Evolutionary conservation across 2,329 filamentous ascomycete species (phyloP).

Genomic region (Aspergillus melleus): DNA sequence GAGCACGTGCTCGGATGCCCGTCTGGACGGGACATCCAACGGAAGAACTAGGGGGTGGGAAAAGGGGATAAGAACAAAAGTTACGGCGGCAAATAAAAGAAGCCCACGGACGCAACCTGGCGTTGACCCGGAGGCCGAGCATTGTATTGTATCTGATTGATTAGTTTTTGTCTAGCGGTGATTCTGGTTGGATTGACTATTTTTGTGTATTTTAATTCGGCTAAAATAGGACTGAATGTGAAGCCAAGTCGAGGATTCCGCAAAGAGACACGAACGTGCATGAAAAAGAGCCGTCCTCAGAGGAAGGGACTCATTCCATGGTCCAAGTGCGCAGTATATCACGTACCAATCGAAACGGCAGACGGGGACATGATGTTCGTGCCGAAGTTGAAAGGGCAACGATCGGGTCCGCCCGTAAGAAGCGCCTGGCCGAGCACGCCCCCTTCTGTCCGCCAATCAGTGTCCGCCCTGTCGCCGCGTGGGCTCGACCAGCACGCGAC

Average conservation of each 20-base stretch:
- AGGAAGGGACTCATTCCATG: not conserved
- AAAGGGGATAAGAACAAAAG: not conserved
- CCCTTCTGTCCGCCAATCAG: conserved; percentile 28
- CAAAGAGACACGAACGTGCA: not conserved
- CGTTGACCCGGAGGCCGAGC: not conserved
- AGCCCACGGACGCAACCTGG: not conserved
- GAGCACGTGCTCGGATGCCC: conserved; percentile 17
- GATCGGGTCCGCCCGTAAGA: conserved; percentile 14
- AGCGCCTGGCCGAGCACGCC: conserved; percentile 18
- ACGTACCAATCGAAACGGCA: conserved; percentile 12
- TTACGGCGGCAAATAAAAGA: not conserved
- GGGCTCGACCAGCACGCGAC: conserved; percentile 39
- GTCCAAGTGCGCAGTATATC: not conserved
- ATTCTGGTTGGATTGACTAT: not conserved
- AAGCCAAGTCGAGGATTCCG: too few relatives aligned
- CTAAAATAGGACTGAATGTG: not conserved
- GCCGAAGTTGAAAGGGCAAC: not conserved
- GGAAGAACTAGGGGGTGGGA: not conserved
- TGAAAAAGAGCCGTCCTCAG: not conserved
- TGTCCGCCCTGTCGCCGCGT: conserved; percentile 25
- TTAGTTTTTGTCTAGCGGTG: not conserved
- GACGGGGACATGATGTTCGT: not conserved
- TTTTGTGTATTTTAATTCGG: not conserved
- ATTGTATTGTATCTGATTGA: not conserved
- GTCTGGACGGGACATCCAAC: conserved; percentile 5